Evolutionary conservation across 2,329 filamentous ascomycete species (phyloP).

Genomic region (Stagonosporopsis tanaceti): DNA sequence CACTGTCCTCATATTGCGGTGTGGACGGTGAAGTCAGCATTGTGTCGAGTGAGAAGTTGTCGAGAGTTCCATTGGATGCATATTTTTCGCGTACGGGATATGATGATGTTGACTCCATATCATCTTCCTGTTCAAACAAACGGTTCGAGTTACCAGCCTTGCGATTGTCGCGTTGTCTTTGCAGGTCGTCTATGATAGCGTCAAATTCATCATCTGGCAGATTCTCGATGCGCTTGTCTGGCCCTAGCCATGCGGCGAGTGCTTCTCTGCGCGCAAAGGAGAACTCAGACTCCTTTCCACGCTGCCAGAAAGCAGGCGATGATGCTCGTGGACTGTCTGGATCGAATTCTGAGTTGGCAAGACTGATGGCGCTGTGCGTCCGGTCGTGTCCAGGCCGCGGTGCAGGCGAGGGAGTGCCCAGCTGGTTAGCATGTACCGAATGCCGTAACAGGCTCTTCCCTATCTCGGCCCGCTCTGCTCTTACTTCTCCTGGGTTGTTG

Average conservation of each 20-base stretch:
- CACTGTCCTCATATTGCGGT: constrained; percentile 81
- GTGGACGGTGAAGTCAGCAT: constrained; percentile 94
- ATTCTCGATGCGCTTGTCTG: constrained; percentile 89
- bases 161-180: constrained; percentile 83
- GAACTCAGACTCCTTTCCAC: constrained; percentile 89
- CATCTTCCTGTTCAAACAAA: constrained; percentile 73
- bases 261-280: constrained; percentile 92
- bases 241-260: constrained; percentile 86
- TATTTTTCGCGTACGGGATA: constrained; percentile 94
- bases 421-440: constrained; percentile 70
- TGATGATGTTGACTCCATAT: constrained; percentile 86
- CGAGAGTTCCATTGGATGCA: constrained; percentile 89
- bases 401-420: constrained; percentile 72
- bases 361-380: constrained; percentile 70
- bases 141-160: constrained; percentile 68
- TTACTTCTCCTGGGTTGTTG: constrained; percentile 95
- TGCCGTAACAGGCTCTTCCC: constrained; percentile 81
- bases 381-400: constrained; percentile 75
- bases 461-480: constrained; percentile 87
- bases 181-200: constrained; percentile 90
- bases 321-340: constrained; percentile 75
- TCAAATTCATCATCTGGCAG: constrained; percentile 95
- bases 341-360: constrained; percentile 78
- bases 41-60: constrained; percentile 96
- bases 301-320: constrained; percentile 74